Base-by-base conservation (phyloP, 78 protist genomes). In the Tieghemostelium lacteum region DNA sequence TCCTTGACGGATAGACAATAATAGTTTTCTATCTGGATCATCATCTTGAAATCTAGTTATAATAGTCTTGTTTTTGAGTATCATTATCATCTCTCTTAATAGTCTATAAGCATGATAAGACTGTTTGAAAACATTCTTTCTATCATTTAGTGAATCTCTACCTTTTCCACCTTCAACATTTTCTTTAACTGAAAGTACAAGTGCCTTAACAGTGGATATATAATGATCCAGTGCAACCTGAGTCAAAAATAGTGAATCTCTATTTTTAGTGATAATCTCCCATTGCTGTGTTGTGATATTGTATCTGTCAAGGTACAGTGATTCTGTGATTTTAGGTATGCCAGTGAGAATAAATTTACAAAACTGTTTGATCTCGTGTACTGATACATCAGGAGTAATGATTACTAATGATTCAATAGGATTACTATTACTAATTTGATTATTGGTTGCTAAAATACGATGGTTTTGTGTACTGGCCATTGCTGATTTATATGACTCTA, bases 31-130 rank as follows among this genome's bases (percentile, higher is more conserved):
- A 29, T 65, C 75, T 26, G 20, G 20, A 34, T 62, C 36, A 26
- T 57, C 42, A 77, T 65, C 65, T 4, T 42, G 50, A n/a, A n/a
- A n/a, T 24, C 24, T 49, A 42, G 34, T 10, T 8, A 10, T 55
- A 6, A 77, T 55, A 20, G 75, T 70, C 19, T 24, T 20, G 37
- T 63, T 55, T 31, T 64, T 36, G 3, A 77, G 10, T 6, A 77
- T 24, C 17, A 58, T 37, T n/a, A 65, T 54, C 52, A 65, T 71
- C 36, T 77, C 88, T 17, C 10, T 12, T 49, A 77, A 28, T n/a
- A 77, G 28, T 65, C 88, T 77, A 50, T 49, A 36, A 34, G 67
- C 33, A 65, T 77, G 88, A 65, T 77, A 77, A 65, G 88, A 70
- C 52, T 66, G 63, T 50, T 77, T 77, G 26, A 64, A 54, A 7